A percentile compares a stretch with the other conserved stretches of the same genome.
Evolutionary conservation across 305 asterid genomes (phyloP).

Genomic region (Fraxinus nigra): DNA sequence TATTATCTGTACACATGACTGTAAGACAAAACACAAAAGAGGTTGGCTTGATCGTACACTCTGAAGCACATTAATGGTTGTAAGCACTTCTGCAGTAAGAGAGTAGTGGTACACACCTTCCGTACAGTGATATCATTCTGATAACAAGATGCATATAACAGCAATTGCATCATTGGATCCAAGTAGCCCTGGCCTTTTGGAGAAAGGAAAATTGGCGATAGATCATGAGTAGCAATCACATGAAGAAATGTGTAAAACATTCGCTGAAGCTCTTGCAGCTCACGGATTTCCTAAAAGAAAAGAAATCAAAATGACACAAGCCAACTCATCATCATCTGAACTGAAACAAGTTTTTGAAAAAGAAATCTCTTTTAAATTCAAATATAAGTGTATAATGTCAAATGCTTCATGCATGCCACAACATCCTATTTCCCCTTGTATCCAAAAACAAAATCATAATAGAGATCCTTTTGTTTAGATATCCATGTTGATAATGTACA

Average conservation of each 20-base stretch:
- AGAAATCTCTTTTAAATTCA: neutral
- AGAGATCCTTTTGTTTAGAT: neutral
- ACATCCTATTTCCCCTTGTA: neutral
- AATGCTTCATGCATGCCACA: neutral
- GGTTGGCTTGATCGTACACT: constrained; percentile 20
- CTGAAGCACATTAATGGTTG: neutral
- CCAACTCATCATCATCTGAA: neutral
- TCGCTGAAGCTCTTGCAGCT: constrained; percentile 80
- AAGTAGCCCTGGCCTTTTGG: constrained; percentile 56
- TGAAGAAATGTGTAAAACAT: constrained; percentile 75
- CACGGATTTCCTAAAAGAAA: constrained; percentile 82
- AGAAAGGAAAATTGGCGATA: constrained; percentile 69
- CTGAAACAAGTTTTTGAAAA: neutral
- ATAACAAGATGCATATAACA: constrained; percentile 61
- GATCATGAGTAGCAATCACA: constrained; percentile 74
- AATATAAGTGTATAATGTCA: neutral
- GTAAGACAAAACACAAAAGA: constrained; percentile 24
- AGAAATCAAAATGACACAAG: constrained; percentile 9
- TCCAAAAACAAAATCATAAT: constrained; percentile 1
- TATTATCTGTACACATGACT: constrained; percentile 92
- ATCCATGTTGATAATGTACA: constrained; percentile 5
- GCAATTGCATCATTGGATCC: constrained; percentile 78
- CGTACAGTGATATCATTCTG: constrained; percentile 73
- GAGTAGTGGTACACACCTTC: constrained; percentile 48
- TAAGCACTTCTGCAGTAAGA: neutral